These are phyloP conservation scores for Rhizopus delemar DNA, from an alignment of 371 early-diverging fungal species.

Conservation along the genomic window DNA sequence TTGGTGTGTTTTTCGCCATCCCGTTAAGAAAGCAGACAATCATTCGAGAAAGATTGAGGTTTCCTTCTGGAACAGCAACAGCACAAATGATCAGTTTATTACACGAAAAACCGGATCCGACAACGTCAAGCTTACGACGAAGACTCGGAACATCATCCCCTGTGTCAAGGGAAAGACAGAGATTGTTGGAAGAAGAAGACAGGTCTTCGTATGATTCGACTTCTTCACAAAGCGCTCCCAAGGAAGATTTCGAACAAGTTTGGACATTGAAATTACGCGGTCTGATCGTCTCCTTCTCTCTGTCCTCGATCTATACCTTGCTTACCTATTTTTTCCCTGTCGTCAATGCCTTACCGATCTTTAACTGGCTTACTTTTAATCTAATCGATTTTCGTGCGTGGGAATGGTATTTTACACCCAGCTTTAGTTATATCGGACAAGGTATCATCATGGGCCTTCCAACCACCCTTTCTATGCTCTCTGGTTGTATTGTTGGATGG, in stretches of 20 bases:
- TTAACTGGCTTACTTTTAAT: slow-evolving; percentile 61
- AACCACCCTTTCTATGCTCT: slow-evolving; percentile 71
- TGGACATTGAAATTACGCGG: slow-evolving; percentile 65
- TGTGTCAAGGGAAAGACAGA: slow-evolving; percentile 3
- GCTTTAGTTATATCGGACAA: slow-evolving; percentile 78
- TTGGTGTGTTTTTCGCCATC: slow-evolving; percentile 89
- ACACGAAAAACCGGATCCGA: slow-evolving; percentile 53
- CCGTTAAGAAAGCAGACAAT: slow-evolving; percentile 80
- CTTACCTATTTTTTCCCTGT: slow-evolving; percentile 66
- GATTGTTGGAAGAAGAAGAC: background rate
- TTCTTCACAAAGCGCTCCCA: background rate
- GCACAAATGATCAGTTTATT: slow-evolving; percentile 85
- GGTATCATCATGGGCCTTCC: slow-evolving; percentile 80
- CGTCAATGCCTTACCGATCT: slow-evolving; percentile 62
- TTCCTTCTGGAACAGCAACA: slow-evolving; percentile 87
- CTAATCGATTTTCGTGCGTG: slow-evolving; percentile 51
- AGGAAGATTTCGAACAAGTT: slow-evolving; percentile 42
- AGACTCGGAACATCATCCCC: background rate
- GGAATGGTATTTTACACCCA: slow-evolving; percentile 81
- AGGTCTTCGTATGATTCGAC: background rate
- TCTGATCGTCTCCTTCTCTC: slow-evolving; percentile 55
- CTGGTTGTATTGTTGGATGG: slow-evolving; percentile 81
- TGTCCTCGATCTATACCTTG: slow-evolving; percentile 68
- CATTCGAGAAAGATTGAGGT: slow-evolving; percentile 77
- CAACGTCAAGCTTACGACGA: background rate